These are phyloP conservation scores for Pseudogymnoascus verrucosus DNA, from an alignment of 2,329 filamentous ascomycete species.

Conservation along the genomic window DNA sequence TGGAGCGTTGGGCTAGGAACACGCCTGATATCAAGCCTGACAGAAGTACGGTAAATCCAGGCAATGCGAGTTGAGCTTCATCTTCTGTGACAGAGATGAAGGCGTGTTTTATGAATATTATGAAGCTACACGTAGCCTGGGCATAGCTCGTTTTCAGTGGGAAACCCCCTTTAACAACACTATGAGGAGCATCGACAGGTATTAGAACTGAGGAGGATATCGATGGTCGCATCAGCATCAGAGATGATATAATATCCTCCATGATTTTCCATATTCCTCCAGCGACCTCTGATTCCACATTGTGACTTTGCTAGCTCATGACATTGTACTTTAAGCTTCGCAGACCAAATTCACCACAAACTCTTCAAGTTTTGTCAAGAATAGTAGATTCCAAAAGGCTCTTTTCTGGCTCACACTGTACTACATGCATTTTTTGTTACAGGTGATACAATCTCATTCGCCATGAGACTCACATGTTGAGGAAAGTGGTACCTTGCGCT, in stretches of 20 bases:
- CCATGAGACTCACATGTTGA: neutral
- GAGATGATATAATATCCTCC: neutral
- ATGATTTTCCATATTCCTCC: neutral
- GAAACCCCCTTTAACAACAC: neutral
- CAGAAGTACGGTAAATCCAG: neutral
- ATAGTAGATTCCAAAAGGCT: neutral
- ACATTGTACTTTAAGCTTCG: neutral
- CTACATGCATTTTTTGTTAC: neutral
- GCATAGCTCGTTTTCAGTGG: neutral
- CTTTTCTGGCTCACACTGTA: neutral
- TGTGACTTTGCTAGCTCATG: neutral
- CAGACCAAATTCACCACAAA: neutral
- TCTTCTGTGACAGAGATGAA: neutral
- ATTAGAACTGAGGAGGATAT: neutral
- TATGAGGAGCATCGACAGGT: neutral
- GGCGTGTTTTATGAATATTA: neutral
- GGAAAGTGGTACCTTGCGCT: neutral
- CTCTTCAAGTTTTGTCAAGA: neutral
- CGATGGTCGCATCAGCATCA: neutral
- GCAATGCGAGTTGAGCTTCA: neutral
- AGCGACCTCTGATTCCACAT: neutral
- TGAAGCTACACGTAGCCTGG: neutral
- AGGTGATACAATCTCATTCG: neutral
- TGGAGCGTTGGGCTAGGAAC: constrained; percentile 11
- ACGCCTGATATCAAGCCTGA: neutral